Conservation (phyloP, 1,284 basidiomycete species). For the Ganoderma lucidum region DNA sequence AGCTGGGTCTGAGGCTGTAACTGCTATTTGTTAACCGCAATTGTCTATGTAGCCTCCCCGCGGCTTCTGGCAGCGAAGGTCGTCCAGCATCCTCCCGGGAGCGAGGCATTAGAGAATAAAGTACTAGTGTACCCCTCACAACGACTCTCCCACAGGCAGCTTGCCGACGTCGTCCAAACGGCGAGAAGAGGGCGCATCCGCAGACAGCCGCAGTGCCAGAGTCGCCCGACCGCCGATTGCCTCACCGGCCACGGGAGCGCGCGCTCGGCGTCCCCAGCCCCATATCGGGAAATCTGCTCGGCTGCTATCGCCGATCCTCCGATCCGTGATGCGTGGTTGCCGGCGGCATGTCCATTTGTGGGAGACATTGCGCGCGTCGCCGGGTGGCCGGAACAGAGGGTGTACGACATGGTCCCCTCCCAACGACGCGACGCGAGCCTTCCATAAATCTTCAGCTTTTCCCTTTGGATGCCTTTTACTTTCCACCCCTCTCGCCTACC, state of each 20-base stretch:
- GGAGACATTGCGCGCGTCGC: conserved; percentile 6
- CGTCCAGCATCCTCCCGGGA: background rate
- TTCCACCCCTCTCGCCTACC: background rate
- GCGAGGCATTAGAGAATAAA: conserved; percentile 6
- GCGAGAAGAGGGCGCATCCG: background rate
- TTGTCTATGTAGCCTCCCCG: conserved; percentile 5
- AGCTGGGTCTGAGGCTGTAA: conserved; percentile 12
- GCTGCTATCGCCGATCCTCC: conserved; percentile 28
- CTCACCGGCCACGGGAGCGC: conserved; percentile 5
- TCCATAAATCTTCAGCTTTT: conserved; percentile 3
- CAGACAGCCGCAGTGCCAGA: background rate
- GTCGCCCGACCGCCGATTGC: conserved; percentile 8
- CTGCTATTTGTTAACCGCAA: conserved; percentile 10
- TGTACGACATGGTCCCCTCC: conserved; percentile 3
- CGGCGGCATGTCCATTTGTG: conserved; percentile 27
- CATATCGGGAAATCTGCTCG: conserved; percentile 21
- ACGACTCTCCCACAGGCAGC: conserved; percentile 7
- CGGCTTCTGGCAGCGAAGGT: conserved; percentile 3
- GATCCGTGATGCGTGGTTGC: conserved; percentile 16
- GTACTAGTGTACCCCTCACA: conserved; percentile 6
- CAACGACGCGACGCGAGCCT: conserved; percentile 7
- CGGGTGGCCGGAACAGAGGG: background rate
- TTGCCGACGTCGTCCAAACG: conserved; percentile 14
- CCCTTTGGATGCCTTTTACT: background rate
- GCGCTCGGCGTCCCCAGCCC: conserved; percentile 9